Evolutionary conservation across 139 green algal species (phyloP).

Genomic region (Zygnema circumcarinatum): DNA sequence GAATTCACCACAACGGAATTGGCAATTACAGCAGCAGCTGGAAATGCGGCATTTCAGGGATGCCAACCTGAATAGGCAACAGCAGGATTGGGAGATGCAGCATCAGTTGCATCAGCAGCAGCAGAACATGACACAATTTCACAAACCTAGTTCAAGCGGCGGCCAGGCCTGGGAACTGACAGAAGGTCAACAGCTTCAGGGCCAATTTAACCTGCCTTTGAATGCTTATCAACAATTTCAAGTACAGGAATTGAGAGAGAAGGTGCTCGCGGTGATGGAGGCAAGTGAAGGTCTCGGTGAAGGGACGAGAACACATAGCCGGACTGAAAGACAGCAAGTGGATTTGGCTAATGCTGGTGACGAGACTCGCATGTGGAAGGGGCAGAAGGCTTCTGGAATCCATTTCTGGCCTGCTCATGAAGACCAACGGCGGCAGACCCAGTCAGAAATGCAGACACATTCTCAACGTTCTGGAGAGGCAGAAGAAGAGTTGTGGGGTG

Average conservation of each 20-base stretch:
- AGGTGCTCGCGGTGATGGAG: not conserved
- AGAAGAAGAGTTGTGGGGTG: not conserved
- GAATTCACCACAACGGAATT: constrained; percentile 14
- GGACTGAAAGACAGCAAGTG: not conserved
- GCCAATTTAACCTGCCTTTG: constrained; percentile 8
- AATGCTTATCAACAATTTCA: not conserved
- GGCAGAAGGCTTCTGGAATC: not conserved
- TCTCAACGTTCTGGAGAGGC: too few relatives aligned
- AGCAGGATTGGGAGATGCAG: constrained; percentile 1
- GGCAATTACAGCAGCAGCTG: not conserved
- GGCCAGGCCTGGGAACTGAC: not conserved
- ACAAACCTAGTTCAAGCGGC: not conserved
- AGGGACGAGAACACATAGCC: not conserved
- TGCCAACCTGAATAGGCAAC: not conserved
- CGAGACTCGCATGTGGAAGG: not conserved
- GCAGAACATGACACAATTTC: constrained; percentile 14
- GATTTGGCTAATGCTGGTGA: not conserved
- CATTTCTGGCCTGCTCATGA: not conserved
- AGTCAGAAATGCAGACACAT: too few relatives aligned
- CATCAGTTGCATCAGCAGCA: not conserved
- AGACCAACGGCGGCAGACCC: too few relatives aligned
- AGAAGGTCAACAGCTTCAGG: not conserved
- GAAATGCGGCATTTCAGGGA: constrained; percentile 62
- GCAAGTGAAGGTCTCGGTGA: not conserved
- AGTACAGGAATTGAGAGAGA: constrained; percentile 25